These are phyloP conservation scores for Fusarium mundagurra DNA, from an alignment of 2,329 filamentous ascomycete genomes.

Conservation along the genomic window DNA sequence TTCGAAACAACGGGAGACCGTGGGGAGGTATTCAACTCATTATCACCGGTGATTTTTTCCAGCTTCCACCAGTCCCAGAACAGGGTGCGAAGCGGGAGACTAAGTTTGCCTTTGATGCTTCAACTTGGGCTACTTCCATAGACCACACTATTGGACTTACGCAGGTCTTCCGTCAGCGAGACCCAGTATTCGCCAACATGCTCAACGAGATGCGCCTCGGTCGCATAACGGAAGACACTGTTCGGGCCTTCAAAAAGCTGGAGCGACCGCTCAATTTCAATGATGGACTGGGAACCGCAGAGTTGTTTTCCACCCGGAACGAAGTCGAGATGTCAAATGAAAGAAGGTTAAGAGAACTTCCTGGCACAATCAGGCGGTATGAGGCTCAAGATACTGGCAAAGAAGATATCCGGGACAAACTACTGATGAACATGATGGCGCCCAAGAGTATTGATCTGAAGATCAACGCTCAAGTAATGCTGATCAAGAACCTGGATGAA, in stretches of 20 bases:
- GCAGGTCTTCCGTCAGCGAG: conserved; percentile 95
- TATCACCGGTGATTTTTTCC: conserved; percentile 97
- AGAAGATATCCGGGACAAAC: conserved; percentile 73
- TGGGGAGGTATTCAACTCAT: conserved; percentile 97
- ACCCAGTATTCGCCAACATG: conserved; percentile 89
- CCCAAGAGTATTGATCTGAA: conserved; percentile 84
- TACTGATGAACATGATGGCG: conserved; percentile 93
- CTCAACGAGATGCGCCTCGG: conserved; percentile 97
- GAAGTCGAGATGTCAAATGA: conserved; percentile 92
- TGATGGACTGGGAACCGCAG: conserved; percentile 77
- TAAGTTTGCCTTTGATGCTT: conserved; percentile 93
- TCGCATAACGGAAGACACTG: conserved; percentile 78
- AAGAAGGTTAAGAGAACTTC: conserved; percentile 75
- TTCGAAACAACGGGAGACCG: conserved; percentile 89
- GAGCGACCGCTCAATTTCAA: conserved; percentile 76
- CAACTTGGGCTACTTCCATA: conserved; percentile 91
- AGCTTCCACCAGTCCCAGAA: conserved; percentile 93
- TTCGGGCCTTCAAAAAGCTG: conserved; percentile 78
- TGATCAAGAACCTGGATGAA: conserved; percentile 99
- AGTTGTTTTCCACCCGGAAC: conserved; percentile 88
- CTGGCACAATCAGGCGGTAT: conserved; percentile 74
- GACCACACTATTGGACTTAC: conserved; percentile 96
- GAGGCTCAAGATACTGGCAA: conserved; percentile 83
- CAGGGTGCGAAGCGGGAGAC: conserved; percentile 69
- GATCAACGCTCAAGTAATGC: conserved; percentile 95